Conservation (phyloP, 371 early-diverging fungal genomes). For the Mucor sp. region DNA sequence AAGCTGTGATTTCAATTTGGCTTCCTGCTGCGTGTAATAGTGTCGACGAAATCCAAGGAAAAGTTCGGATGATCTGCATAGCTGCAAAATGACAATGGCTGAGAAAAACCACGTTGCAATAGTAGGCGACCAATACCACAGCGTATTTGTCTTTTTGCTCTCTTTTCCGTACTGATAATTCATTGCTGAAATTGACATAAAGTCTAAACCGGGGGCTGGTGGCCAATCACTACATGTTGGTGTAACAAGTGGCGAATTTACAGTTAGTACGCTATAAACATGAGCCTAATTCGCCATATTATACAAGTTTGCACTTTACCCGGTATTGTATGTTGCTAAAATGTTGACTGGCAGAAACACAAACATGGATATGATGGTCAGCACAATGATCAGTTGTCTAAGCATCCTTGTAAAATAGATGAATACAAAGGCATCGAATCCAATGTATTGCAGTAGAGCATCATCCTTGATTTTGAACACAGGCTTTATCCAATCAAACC, state of each 20-base stretch:
- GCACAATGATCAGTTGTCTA: constrained; percentile 52
- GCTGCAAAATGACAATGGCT: constrained; percentile 41
- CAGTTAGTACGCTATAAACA: constrained; percentile 1
- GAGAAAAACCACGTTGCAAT: constrained; percentile 60
- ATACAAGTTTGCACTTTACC: constrained; percentile 23
- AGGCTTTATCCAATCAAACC: constrained; percentile 69
- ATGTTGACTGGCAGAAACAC: constrained; percentile 66
- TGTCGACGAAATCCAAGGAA: constrained; percentile 54
- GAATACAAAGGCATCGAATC: constrained; percentile 78
- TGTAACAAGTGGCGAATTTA: constrained; percentile 23
- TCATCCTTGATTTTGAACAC: constrained; percentile 63
- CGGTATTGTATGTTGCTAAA: constrained; percentile 45
- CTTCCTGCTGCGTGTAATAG: constrained; percentile 43
- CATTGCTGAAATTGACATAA: constrained; percentile 38
- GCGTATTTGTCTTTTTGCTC: constrained; percentile 8
- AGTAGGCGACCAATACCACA: constrained; percentile 63
- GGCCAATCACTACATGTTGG: constrained; percentile 50
- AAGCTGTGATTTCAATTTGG: background rate
- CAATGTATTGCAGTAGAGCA: constrained; percentile 62
- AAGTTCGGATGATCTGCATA: constrained; percentile 47
- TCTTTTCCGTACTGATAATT: constrained; percentile 31
- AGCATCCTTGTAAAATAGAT: constrained; percentile 69
- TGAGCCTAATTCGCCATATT: background rate
- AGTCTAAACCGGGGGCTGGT: constrained; percentile 34
- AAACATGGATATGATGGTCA: constrained; percentile 58